Evolutionary conservation across 164 flowering plant genomes (phyloP), one percentile per base, ranked within the genome.

Genomic region (Piper betle): DNA sequence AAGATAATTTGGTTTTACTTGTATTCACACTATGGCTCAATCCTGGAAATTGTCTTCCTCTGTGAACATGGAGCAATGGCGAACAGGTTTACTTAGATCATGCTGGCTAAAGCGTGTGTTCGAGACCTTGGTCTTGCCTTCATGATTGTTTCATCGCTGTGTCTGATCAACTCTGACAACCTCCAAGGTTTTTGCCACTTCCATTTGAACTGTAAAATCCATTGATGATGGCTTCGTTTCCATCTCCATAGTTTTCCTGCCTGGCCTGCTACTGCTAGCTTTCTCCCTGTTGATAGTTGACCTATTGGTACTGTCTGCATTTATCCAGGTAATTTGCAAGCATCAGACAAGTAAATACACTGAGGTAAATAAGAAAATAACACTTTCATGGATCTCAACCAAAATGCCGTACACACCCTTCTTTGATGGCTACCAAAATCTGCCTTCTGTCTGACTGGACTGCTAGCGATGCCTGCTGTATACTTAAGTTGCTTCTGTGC

Each of bases 181-280:
- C 84, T 85, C 99, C 99, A 93, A 43, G 99, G 99, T 70, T 93
- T 93, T 74, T 93, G 99, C 99, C 99, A 93, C 69, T 90, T 90
- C 97, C 96, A 93, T 69, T 93, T 93, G 76, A 90, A 90, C 65
- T 90, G 99, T 67, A 93, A 58, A 16, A 88, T 75, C 99, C 97
- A 90, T 66, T 88, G 99, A 64, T 90, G 97, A 72, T 93, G 97
- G 68, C 99, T 93, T 74, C 99, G 86, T 75, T 93, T 88, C 94
- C 95, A 93, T 71, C 87, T 86, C 96, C 97, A 86, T 39, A 93
- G 78, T 71, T 87, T 93, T 58, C 99, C 96, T 58, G 81, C 79
- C 64, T 90, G 96, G 57, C 94, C 87, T 8, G 65, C 79, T n/a
- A 72, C 77, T 52, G 84, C 77, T 62, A 83, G 53, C 67, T 85